phyloP scores from a whole-genome alignment of 2,329 filamentous ascomycete species.

The Zasmidium angulare region DNA sequence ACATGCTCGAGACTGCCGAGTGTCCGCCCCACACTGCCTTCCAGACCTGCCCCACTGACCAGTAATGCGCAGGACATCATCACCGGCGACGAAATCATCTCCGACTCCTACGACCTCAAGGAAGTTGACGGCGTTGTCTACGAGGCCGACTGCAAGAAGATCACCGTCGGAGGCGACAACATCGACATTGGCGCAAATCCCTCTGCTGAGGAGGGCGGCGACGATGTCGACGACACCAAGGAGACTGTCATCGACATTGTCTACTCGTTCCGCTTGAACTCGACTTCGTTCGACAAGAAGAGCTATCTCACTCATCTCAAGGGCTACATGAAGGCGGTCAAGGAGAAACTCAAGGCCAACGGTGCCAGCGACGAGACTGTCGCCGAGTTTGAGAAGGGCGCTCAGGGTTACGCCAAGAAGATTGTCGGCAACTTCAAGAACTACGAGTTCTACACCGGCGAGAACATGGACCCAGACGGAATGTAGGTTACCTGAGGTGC shows the following conservation, averaged over 20 bases:
- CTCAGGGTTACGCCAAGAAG: conserved; percentile 75
- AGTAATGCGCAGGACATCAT: conserved; percentile 69
- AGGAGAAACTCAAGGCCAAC: conserved; percentile 65
- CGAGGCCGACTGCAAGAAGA: conserved; percentile 90
- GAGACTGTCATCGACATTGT: conserved; percentile 89
- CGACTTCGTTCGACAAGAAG: conserved; percentile 84
- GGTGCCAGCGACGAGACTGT: conserved; percentile 65
- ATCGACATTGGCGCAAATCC: conserved; percentile 91
- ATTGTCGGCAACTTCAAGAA: conserved; percentile 87
- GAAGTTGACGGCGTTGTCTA: conserved; percentile 76
- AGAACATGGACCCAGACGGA: conserved; percentile 88
- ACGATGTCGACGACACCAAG: conserved; percentile 62
- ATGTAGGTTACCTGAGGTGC: conserved; percentile 65
- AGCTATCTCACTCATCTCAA: conserved; percentile 80
- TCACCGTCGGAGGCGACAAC: conserved; percentile 69
- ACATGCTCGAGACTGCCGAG: conserved; percentile 1
- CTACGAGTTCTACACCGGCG: conserved; percentile 90
- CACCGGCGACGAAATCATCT: conserved; percentile 92
- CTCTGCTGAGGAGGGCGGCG: conserved; percentile 82
- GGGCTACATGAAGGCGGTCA: conserved; percentile 91
- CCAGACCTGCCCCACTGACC: conserved; percentile 14
- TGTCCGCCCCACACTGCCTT: not conserved
- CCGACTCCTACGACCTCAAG: conserved; percentile 86
- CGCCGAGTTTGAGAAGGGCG: conserved; percentile 76
- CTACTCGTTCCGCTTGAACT: conserved; percentile 84